Conservation (phyloP, 768 basidiomycete genomes). For the Boletus vinaceobasis region DNA sequence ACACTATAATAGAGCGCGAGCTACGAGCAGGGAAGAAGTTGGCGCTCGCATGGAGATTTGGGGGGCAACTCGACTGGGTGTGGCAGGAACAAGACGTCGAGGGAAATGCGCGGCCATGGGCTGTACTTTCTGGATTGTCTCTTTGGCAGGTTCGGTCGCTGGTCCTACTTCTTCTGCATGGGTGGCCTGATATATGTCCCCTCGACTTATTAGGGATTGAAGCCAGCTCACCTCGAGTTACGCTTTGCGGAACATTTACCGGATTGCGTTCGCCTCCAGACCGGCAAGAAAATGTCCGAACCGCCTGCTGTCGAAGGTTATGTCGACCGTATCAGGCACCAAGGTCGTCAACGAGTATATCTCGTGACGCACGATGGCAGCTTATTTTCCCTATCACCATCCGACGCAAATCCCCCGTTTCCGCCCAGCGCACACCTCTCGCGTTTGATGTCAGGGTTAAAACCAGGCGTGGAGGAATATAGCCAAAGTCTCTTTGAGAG, state of each 20-base stretch:
- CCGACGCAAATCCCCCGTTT: conserved; percentile 61
- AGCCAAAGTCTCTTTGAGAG: conserved; percentile 39
- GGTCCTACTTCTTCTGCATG: neutral
- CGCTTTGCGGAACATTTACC: conserved; percentile 70
- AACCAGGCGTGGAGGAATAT: conserved; percentile 25
- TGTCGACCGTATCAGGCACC: conserved; percentile 64
- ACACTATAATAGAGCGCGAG: conserved; percentile 53
- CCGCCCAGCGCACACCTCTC: conserved; percentile 54
- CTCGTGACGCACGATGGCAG: conserved; percentile 69
- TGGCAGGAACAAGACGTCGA: conserved; percentile 67
- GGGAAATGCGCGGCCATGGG: conserved; percentile 63
- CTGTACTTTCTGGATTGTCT: conserved; percentile 72
- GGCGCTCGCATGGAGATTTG: conserved; percentile 75
- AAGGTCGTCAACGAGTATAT: conserved; percentile 59
- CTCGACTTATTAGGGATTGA: conserved; percentile 29
- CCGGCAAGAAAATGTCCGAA: conserved; percentile 53
- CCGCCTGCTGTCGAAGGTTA: conserved; percentile 88
- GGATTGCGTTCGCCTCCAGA: conserved; percentile 38
- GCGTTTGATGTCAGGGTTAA: conserved; percentile 27
- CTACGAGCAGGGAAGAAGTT: conserved; percentile 54
- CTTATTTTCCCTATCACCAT: conserved; percentile 56
- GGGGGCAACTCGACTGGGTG: conserved; percentile 81
- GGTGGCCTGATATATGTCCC: conserved; percentile 12
- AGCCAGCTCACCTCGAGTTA: conserved; percentile 63
- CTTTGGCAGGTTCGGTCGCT: conserved; percentile 56